Conservation (phyloP, 2,329 filamentous ascomycete species). For the Ophiocordyceps sinensis region DNA sequence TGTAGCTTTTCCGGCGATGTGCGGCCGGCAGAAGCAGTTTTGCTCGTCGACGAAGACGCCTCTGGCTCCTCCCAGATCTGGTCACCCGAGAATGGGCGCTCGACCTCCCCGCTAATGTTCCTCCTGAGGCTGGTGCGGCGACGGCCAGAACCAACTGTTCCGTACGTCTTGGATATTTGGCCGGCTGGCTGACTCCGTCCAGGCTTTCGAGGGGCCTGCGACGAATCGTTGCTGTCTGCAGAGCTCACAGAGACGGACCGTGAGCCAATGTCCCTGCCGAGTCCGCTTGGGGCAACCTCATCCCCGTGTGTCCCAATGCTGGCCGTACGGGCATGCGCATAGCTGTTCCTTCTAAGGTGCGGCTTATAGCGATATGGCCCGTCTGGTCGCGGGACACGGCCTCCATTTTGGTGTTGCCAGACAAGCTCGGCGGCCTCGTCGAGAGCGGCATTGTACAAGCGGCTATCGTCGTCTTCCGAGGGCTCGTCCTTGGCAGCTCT, state of each 20-base stretch:
- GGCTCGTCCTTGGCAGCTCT: constrained; percentile 13
- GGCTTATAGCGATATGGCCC: constrained; percentile 53
- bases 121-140: constrained; percentile 53
- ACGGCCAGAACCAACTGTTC: constrained; percentile 21
- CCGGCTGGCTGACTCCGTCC: constrained; percentile 8
- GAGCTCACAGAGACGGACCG: constrained; percentile 40
- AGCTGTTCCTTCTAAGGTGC: constrained; percentile 57
- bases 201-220: constrained; percentile 15
- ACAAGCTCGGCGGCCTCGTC: constrained; percentile 69
- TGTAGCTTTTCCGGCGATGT: constrained; percentile 16
- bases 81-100: constrained; percentile 56
- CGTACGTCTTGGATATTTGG: constrained; percentile 24
- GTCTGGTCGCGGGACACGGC: constrained; percentile 34
- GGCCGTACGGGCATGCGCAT: constrained; percentile 50
- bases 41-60: constrained; percentile 11
- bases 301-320: constrained; percentile 37
- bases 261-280: constrained; percentile 25
- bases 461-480: constrained; percentile 40
- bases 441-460: constrained; percentile 55
- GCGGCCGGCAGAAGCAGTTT: constrained; percentile 10
- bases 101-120: constrained; percentile 54
- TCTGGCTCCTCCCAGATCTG: constrained; percentile 85
- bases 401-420: constrained; percentile 56
- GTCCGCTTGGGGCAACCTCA: constrained; percentile 22
- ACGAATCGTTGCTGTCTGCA: constrained; percentile 28